phyloP scores from a whole-genome alignment of 345 rosid genomes.

The Bretschneidera sinensis region DNA sequence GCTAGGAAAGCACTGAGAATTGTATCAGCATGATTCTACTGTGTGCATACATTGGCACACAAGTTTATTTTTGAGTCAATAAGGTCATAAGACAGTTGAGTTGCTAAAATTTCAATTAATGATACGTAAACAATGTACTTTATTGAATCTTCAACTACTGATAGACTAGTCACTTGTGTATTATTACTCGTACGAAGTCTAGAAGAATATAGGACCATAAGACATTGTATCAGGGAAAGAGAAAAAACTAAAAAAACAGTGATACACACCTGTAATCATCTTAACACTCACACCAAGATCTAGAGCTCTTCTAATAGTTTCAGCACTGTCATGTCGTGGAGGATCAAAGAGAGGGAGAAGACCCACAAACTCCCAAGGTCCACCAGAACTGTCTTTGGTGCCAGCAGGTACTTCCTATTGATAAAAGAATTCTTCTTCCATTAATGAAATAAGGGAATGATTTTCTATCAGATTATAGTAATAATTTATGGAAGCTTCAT shows the following conservation, averaged over 20 bases:
- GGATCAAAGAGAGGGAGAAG: conserved; percentile 77
- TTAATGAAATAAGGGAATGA: background rate
- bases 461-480: background rate
- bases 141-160: too few relatives aligned
- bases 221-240: background rate
- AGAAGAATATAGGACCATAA: too few relatives aligned
- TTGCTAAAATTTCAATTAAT: too few relatives aligned
- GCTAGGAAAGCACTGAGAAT: too few relatives aligned
- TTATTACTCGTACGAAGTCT: too few relatives aligned
- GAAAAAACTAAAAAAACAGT: too few relatives aligned
- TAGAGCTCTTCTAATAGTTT: conserved; percentile 66
- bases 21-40: too few relatives aligned
- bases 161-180: too few relatives aligned
- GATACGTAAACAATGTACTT: too few relatives aligned
- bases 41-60: too few relatives aligned
- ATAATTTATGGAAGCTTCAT: background rate
- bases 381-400: conserved; percentile 64
- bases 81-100: background rate
- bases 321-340: conserved; percentile 75
- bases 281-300: conserved; percentile 72
- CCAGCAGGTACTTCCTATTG: conserved; percentile 55
- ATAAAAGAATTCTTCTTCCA: background rate
- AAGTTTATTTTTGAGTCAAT: too few relatives aligned
- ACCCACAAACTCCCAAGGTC: conserved; percentile 91
- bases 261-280: conserved; percentile 61